These are phyloP conservation scores for Lepidium didymum DNA, from an alignment of 345 rosid genomes.

Conservation along the genomic window DNA sequence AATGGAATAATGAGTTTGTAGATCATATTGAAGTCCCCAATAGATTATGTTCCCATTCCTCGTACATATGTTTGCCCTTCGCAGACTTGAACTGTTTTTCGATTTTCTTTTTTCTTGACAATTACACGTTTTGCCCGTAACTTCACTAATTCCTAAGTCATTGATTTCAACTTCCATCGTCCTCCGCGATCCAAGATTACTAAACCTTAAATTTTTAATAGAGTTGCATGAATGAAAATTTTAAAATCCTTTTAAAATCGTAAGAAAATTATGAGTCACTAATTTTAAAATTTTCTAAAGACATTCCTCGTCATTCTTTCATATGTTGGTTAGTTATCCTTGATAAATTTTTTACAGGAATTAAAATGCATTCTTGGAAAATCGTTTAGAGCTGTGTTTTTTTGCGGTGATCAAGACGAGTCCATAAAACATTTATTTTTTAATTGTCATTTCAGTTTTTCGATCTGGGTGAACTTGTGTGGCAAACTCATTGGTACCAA, in stretches of 20 bases:
- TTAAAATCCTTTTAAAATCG: not conserved
- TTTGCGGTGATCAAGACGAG: too few species aligned
- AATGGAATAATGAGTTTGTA: conserved; percentile 1
- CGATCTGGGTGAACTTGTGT: too few species aligned
- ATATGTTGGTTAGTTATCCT: too few species aligned
- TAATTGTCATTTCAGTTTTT: too few species aligned
- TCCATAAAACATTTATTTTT: too few species aligned
- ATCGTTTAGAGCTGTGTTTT: too few species aligned
- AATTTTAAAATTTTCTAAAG: too few species aligned
- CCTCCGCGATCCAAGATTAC: conserved; percentile 13
- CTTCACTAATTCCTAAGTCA: not conserved
- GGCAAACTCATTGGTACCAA: too few species aligned
- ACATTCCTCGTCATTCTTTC: too few species aligned
- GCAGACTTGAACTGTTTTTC: not conserved
- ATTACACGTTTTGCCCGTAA: not conserved
- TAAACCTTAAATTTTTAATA: not conserved
- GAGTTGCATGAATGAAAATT: not conserved
- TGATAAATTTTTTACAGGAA: too few species aligned
- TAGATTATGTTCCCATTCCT: conserved; percentile 12
- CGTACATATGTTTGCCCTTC: not conserved
- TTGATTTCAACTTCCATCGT: not conserved
- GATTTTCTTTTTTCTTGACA: not conserved
- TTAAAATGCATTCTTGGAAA: too few species aligned
- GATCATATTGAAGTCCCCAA: not conserved
- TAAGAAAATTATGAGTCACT: not conserved